phyloP scores from a whole-genome alignment of 2,329 filamentous ascomycete genomes.

The Cladosporium colombiae region DNA sequence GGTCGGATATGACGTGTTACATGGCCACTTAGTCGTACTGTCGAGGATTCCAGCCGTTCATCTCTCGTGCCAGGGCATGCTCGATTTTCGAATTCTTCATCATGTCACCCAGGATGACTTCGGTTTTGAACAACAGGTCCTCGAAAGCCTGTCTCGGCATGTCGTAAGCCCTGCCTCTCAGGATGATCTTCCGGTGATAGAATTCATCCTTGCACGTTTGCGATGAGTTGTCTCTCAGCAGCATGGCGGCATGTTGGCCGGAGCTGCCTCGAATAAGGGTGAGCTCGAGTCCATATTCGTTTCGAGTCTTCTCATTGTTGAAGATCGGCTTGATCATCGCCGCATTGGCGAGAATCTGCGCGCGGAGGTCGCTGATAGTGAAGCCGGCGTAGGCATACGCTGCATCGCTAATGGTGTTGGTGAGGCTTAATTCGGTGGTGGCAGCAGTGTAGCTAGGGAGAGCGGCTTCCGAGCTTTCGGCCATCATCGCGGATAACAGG shows the following conservation, averaged over 20 bases:
- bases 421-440: not conserved
- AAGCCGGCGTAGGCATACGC: constrained; percentile 8
- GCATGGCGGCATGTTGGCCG: constrained; percentile 15
- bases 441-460: constrained; percentile 17
- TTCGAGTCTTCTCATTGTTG: not conserved
- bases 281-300: constrained; percentile 11
- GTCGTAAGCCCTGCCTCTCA: constrained; percentile 3
- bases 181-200: constrained; percentile 8
- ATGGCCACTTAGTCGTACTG: not conserved
- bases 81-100: constrained; percentile 2
- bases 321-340: constrained; percentile 16
- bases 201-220: not conserved
- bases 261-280: not conserved
- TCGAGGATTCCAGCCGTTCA: constrained; percentile 9
- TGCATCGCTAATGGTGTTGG: not conserved
- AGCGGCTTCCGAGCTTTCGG: not conserved
- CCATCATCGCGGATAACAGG: not conserved
- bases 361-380: constrained; percentile 13
- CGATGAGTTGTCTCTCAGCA: not conserved
- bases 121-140: not conserved
- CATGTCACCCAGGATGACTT: constrained; percentile 9
- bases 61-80: not conserved
- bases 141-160: constrained; percentile 13
- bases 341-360: constrained; percentile 17
- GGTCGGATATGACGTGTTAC: not conserved